Conservation (phyloP, 768 basidiomycete genomes). For the Dioszegia crocea region DNA sequence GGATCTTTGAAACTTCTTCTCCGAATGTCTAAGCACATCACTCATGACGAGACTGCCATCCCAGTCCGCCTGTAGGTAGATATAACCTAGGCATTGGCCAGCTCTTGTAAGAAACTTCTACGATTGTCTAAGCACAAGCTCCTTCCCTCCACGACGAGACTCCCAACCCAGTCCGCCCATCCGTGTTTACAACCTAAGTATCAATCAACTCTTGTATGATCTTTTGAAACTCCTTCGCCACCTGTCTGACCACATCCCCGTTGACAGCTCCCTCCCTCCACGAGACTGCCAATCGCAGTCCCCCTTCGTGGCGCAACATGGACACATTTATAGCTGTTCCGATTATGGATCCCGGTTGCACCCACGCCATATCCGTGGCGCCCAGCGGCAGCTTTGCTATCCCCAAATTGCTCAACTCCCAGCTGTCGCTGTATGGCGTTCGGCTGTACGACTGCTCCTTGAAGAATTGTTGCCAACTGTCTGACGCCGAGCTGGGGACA, state of each 20-base stretch:
- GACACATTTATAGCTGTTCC: background rate
- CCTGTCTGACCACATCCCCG: background rate
- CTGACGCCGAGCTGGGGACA: background rate
- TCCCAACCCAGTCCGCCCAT: too few species aligned
- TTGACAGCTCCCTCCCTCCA: constrained; percentile 12
- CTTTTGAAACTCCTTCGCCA: background rate
- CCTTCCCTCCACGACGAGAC: too few species aligned
- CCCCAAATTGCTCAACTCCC: constrained; percentile 10
- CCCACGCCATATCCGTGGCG: constrained; percentile 13
- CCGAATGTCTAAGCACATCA: too few species aligned
- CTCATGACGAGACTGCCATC: too few species aligned
- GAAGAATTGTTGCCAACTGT: background rate
- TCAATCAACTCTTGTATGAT: background rate
- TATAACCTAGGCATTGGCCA: too few species aligned
- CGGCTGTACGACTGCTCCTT: background rate
- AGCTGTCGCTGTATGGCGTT: background rate
- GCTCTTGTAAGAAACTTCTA: too few species aligned
- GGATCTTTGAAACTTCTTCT: too few species aligned
- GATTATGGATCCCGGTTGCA: background rate
- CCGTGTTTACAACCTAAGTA: too few species aligned
- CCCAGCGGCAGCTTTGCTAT: background rate
- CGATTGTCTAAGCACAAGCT: too few species aligned
- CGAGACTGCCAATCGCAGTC: background rate
- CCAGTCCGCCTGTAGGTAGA: too few species aligned
- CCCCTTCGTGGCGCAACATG: background rate